These are phyloP conservation scores for Lepidium africanum DNA, from an alignment of 345 rosid genomes.

Conservation along the genomic window DNA sequence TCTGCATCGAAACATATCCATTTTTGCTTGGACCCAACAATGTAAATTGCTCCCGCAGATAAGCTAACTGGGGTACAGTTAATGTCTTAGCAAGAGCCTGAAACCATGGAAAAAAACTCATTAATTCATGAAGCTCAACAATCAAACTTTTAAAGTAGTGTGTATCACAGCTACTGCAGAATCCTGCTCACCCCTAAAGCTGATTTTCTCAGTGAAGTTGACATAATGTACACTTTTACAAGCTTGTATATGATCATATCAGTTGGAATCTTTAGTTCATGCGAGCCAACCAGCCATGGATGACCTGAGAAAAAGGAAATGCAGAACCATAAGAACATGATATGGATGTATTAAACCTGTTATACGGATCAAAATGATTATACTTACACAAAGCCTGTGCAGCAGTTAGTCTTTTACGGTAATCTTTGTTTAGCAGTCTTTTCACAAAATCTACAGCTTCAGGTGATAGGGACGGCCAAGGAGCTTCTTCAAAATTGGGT, in stretches of 20 bases:
- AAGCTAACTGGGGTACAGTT: constrained; percentile 64
- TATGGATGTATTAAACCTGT: not conserved
- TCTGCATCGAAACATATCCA: constrained; percentile 76
- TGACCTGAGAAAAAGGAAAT: constrained; percentile 49
- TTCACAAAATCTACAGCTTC: constrained; percentile 88
- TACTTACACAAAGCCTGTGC: constrained; percentile 89
- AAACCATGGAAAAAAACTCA: not conserved
- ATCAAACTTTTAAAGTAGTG: not conserved
- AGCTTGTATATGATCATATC: constrained; percentile 81
- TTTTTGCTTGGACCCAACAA: constrained; percentile 71
- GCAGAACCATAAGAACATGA: not conserved
- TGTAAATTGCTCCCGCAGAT: constrained; percentile 77
- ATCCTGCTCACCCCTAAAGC: constrained; percentile 56
- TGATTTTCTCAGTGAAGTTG: constrained; percentile 69
- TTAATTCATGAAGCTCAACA: not conserved
- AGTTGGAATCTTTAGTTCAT: constrained; percentile 65
- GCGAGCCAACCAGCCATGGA: constrained; percentile 81
- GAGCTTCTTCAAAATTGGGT: constrained; percentile 86
- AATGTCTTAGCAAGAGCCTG: constrained; percentile 90
- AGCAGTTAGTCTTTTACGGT: constrained; percentile 90
- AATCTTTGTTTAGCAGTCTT: constrained; percentile 87
- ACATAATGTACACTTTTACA: constrained; percentile 59
- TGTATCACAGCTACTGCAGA: constrained; percentile 4
- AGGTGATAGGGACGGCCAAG: constrained; percentile 89
- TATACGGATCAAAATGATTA: constrained; percentile 3